A percentile compares a stretch with the other conserved stretches of the same genome.
phyloP scores from a whole-genome alignment of 768 basidiomycete species.

The Lentinula boryana region DNA sequence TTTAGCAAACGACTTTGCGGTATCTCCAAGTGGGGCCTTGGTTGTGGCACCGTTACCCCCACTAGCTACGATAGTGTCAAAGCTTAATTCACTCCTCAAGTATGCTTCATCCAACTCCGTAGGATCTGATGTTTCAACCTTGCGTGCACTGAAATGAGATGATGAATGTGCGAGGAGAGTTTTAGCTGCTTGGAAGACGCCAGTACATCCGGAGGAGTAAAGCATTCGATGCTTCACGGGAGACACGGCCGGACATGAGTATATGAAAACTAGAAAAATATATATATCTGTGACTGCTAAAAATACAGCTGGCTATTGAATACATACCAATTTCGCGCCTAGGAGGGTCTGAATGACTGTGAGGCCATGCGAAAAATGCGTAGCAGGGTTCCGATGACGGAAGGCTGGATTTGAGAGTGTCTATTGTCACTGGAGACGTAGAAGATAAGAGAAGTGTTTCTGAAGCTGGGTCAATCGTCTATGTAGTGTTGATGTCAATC shows the following conservation, averaged over 20 bases:
- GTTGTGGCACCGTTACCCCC: slow-evolving; percentile 1
- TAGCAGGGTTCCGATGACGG: slow-evolving; percentile 60
- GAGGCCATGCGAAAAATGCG: slow-evolving; percentile 64
- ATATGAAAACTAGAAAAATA: slow-evolving; percentile 69
- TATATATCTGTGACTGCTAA: neutral
- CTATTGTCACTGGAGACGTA: slow-evolving; percentile 30
- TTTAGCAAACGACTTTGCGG: slow-evolving; percentile 54
- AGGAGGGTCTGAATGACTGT: slow-evolving; percentile 28
- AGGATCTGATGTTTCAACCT: slow-evolving; percentile 82
- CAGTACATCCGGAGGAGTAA: slow-evolving; percentile 67
- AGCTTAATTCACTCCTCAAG: slow-evolving; percentile 53
- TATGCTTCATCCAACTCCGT: slow-evolving; percentile 61
- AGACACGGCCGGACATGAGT: slow-evolving; percentile 79
- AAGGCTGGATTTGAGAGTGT: slow-evolving; percentile 41
- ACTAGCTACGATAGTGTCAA: slow-evolving; percentile 14
- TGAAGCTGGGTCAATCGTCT: slow-evolving; percentile 64
- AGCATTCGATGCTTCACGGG: slow-evolving; percentile 87
- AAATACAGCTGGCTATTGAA: neutral
- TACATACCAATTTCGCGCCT: slow-evolving; percentile 57
- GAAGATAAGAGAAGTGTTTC: slow-evolving; percentile 52
- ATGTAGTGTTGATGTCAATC: neutral
- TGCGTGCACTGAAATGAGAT: slow-evolving; percentile 43
- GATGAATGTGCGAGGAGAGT: slow-evolving; percentile 37
- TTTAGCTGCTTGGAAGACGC: slow-evolving; percentile 54
- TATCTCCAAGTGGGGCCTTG: slow-evolving; percentile 14